These are phyloP conservation scores for Colletotrichum nymphaeae DNA, from an alignment of 2,329 filamentous ascomycete genomes.

Conservation along the genomic window DNA sequence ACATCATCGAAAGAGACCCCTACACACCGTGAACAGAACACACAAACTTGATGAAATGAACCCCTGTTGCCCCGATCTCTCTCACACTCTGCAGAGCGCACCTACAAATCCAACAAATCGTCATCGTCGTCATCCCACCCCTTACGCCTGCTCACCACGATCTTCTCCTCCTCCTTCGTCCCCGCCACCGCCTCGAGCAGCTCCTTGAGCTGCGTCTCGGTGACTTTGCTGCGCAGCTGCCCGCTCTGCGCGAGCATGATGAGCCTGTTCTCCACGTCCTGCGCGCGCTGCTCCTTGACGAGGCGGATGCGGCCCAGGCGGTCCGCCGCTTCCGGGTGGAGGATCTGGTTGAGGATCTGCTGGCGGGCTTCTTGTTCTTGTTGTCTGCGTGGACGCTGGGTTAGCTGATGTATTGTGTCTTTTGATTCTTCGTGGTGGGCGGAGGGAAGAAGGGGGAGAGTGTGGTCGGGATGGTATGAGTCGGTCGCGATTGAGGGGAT, in stretches of 20 bases:
- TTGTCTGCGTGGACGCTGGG: constrained; percentile 46
- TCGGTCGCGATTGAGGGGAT: no score
- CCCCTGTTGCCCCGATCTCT: not conserved
- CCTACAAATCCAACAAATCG: constrained; percentile 73
- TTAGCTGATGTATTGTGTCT: constrained; percentile 34
- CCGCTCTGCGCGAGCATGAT: constrained; percentile 91
- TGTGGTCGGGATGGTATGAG: no score
- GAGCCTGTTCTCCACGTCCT: constrained; percentile 90
- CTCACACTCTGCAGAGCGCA: constrained; percentile 18
- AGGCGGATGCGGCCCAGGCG: constrained; percentile 93
- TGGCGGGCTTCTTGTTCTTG: constrained; percentile 75
- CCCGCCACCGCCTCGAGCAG: constrained; percentile 87
- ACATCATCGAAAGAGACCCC: not conserved
- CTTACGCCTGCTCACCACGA: constrained; percentile 86
- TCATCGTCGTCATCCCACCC: constrained; percentile 89
- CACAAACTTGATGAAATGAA: not conserved
- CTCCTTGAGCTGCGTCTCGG: constrained; percentile 93
- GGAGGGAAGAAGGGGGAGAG: no score
- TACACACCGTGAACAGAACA: not conserved
- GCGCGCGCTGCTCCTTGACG: constrained; percentile 91
- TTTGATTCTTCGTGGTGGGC: not conserved
- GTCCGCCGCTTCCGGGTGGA: constrained; percentile 92
- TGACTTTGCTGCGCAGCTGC: constrained; percentile 88
- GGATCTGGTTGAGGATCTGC: constrained; percentile 89
- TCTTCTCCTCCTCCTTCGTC: constrained; percentile 82